Conservation (phyloP, 768 basidiomycete genomes). For the Amanita inopinata region DNA sequence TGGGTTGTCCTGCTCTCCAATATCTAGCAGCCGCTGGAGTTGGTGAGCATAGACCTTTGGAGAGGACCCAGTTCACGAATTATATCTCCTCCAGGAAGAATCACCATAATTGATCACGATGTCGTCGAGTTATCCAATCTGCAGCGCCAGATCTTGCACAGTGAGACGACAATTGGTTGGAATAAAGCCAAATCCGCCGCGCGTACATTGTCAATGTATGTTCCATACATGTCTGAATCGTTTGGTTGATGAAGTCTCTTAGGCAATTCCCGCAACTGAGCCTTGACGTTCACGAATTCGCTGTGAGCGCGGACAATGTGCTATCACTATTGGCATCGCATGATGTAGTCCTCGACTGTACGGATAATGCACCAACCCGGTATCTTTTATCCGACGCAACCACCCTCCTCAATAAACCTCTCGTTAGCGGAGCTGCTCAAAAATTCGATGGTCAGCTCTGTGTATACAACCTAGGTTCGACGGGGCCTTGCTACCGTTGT, state of each 20-base stretch:
- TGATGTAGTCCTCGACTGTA: slow-evolving; percentile 85
- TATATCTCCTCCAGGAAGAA: slow-evolving; percentile 44
- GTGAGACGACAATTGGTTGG: slow-evolving; percentile 61
- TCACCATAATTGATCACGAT: slow-evolving; percentile 88
- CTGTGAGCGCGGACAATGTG: slow-evolving; percentile 58
- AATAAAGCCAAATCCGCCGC: slow-evolving; percentile 80
- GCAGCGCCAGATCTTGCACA: slow-evolving; percentile 89
- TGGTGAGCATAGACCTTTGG: slow-evolving; percentile 40
- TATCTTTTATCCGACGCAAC: slow-evolving; percentile 88
- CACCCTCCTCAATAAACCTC: slow-evolving; percentile 64
- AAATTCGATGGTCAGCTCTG: slow-evolving; percentile 76
- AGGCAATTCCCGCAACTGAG: slow-evolving; percentile 71
- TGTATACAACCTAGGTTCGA: slow-evolving; percentile 55
- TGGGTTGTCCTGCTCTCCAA: slow-evolving; percentile 93
- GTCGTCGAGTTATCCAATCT: slow-evolving; percentile 82
- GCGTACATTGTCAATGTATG: slow-evolving; percentile 52
- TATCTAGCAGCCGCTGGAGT: slow-evolving; percentile 90
- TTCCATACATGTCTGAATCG: not conserved
- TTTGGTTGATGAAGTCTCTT: slow-evolving; percentile 2
- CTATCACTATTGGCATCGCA: slow-evolving; percentile 49
- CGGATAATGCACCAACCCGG: slow-evolving; percentile 86
- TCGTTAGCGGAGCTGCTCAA: slow-evolving; percentile 91
- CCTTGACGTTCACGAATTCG: slow-evolving; percentile 42
- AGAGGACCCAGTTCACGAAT: not conserved
- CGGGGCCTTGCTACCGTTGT: slow-evolving; percentile 90